Evolutionary conservation across 352 stramenopile species (phyloP).

Genomic region (Globisporangium viniferum): DNA sequence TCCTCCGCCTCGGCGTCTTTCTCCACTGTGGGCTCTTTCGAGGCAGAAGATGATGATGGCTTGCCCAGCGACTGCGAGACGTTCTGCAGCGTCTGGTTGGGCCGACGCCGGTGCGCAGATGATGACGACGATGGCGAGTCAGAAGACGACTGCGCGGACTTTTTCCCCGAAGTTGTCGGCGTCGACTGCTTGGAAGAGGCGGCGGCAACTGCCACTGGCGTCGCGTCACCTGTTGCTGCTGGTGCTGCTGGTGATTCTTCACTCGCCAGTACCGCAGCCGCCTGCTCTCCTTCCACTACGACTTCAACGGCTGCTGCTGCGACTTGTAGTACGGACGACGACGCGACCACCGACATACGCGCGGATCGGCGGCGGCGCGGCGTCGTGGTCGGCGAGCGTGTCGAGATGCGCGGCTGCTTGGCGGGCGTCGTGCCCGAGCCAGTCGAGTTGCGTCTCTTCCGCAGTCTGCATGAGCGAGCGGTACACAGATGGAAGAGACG

Average conservation of each 20-base stretch:
- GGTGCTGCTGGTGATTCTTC: too few species aligned
- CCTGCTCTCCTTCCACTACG: not conserved
- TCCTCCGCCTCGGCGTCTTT: not conserved
- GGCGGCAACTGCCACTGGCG: not conserved
- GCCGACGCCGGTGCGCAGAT: slow-evolving; percentile 14
- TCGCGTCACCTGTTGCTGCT: not conserved
- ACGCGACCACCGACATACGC: not conserved
- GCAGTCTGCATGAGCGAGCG: not conserved
- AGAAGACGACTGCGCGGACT: slow-evolving; percentile 15
- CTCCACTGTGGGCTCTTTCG: not conserved
- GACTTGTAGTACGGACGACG: not conserved
- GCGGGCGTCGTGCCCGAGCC: not conserved
- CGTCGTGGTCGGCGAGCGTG: slow-evolving; percentile 1
- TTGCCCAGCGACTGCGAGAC: slow-evolving; percentile 21
- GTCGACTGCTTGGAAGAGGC: slow-evolving; percentile 1
- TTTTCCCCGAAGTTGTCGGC: not conserved
- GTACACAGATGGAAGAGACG: not conserved
- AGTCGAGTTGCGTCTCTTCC: slow-evolving; percentile 9
- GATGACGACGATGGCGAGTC: slow-evolving; percentile 22
- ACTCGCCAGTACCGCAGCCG: not conserved
- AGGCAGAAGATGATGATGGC: slow-evolving; percentile 4
- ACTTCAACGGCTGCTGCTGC: not conserved
- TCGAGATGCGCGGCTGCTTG: not conserved
- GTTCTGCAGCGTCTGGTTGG: slow-evolving; percentile 22
- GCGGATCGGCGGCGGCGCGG: not conserved